phyloP scores from a whole-genome alignment of 768 basidiomycete genomes.

The Psilocybe sp. region DNA sequence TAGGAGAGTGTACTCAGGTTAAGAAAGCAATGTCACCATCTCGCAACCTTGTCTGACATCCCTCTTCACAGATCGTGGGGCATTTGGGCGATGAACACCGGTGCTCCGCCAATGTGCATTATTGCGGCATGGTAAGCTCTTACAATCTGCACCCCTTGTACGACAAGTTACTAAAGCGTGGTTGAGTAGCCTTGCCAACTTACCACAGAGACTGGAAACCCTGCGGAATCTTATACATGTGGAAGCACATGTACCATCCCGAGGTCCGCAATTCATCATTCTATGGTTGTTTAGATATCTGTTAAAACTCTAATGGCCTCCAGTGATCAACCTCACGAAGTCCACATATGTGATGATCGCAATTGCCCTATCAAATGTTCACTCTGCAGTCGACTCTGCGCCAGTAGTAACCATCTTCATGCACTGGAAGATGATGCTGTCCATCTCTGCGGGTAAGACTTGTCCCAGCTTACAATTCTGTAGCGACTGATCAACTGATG shows the following conservation, averaged over 20 bases:
- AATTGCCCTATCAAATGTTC: slow-evolving; percentile 54
- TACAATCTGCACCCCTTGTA: too few relatives aligned
- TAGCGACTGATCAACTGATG: too few relatives aligned
- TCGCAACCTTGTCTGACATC: too few relatives aligned
- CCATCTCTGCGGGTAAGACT: slow-evolving; percentile 57
- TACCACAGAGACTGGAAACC: too few relatives aligned
- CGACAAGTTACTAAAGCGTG: too few relatives aligned
- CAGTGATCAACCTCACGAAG: slow-evolving; percentile 25
- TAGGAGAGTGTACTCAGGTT: slow-evolving; percentile 51
- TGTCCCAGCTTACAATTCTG: too few relatives aligned
- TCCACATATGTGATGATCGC: slow-evolving; percentile 49
- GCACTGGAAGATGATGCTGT: slow-evolving; percentile 34
- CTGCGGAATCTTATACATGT: slow-evolving; percentile 31
- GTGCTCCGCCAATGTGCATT: slow-evolving; percentile 52
- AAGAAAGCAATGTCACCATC: too few relatives aligned
- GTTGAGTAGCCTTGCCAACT: too few relatives aligned
- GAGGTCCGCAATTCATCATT: slow-evolving; percentile 28
- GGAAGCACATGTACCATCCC: slow-evolving; percentile 37
- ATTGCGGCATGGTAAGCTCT: slow-evolving; percentile 46
- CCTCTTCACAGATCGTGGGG: slow-evolving; percentile 34
- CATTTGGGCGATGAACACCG: slow-evolving; percentile 49
- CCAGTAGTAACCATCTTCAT: slow-evolving; percentile 48
- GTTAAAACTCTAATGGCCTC: too few relatives aligned
- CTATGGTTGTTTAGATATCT: too few relatives aligned
- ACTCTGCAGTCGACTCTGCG: slow-evolving; percentile 46